Conservation (phyloP, 495 filamentous ascomycete genomes). For the Cercophora samala region DNA sequence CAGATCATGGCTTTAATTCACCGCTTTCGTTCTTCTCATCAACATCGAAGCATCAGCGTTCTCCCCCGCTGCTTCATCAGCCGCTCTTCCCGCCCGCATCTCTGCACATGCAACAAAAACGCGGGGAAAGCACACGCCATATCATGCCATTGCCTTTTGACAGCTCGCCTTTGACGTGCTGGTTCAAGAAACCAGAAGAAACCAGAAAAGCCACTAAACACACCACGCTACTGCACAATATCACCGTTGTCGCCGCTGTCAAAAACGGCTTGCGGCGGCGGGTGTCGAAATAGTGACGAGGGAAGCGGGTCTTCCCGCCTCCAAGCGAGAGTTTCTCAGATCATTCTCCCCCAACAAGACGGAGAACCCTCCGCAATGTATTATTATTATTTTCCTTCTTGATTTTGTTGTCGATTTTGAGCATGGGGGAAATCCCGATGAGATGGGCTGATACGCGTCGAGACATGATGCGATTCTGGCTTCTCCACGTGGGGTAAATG, state of each 20-base stretch:
- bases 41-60: background rate
- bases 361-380: background rate
- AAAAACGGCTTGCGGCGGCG: background rate
- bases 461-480: background rate
- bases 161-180: background rate
- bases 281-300: background rate
- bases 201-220: background rate
- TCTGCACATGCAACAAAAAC: background rate
- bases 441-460: background rate
- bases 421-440: background rate
- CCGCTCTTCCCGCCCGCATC: background rate
- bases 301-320: background rate
- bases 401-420: background rate
- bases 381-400: background rate
- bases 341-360: background rate
- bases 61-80: background rate
- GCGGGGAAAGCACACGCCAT: background rate
- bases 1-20: background rate
- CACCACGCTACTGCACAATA: background rate
- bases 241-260: background rate
- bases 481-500: background rate
- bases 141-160: background rate
- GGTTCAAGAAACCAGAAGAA: background rate
- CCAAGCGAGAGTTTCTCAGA: background rate
- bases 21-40: background rate